A percentile compares a stretch with the other conserved stretches of the same genome.
Conservation (phyloP, 2,329 filamentous ascomycete genomes). For the Aspergillus sp. region DNA sequence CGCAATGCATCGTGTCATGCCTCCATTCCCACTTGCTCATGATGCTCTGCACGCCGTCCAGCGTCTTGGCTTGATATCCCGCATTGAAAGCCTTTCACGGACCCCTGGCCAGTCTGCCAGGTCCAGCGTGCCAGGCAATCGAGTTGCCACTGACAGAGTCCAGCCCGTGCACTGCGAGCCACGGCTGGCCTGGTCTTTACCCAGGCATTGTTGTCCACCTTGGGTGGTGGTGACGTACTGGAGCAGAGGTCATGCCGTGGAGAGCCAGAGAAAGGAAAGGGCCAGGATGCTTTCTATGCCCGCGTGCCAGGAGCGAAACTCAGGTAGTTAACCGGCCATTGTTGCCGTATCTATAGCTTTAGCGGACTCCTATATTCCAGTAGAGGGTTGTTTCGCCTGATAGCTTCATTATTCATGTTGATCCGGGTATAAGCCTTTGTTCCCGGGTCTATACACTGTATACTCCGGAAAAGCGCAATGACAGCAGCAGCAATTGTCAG, state of each 20-base stretch:
- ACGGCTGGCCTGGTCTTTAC: conserved; percentile 24
- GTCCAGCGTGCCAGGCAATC: conserved; percentile 40
- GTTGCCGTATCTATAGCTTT: too few species aligned
- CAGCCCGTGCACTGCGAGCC: conserved; percentile 40
- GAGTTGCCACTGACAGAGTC: conserved; percentile 26
- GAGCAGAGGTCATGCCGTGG: conserved; percentile 30
- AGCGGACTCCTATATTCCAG: too few species aligned
- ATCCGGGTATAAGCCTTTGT: too few species aligned
- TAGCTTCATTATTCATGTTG: too few species aligned
- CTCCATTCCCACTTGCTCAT: conserved; percentile 40
- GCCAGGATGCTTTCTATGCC: conserved; percentile 7
- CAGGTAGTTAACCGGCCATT: not conserved
- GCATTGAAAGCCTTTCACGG: conserved; percentile 44
- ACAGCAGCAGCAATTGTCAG: too few species aligned
- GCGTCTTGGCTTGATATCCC: conserved; percentile 26
- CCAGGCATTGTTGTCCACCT: conserved; percentile 47
- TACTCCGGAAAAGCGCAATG: too few species aligned
- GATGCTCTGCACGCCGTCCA: conserved; percentile 35
- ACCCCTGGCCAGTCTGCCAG: conserved; percentile 33
- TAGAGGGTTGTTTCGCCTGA: too few species aligned
- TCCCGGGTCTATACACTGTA: too few species aligned
- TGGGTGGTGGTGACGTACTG: conserved; percentile 32
- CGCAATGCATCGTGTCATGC: conserved; percentile 11
- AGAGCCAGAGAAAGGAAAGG: conserved; percentile 15
- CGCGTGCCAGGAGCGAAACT: not conserved